A percentile compares a stretch with the other conserved stretches of the same genome.
Conservation (phyloP, 2,329 filamentous ascomycete genomes). For the Colletotrichum sp. region DNA sequence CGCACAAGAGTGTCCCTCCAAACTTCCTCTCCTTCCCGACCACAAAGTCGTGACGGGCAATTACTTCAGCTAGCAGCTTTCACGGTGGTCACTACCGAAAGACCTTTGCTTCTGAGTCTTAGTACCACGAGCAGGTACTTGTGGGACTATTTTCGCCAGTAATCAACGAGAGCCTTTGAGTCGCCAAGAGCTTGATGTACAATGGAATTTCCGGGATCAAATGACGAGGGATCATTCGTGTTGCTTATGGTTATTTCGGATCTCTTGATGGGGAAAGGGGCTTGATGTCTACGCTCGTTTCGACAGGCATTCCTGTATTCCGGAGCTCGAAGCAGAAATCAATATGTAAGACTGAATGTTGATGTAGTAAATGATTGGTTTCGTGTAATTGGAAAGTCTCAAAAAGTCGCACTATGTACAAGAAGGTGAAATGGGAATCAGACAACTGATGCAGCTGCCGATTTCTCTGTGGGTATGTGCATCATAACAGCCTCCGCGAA, state of each 20-base stretch:
- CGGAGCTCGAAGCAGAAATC: too few species aligned
- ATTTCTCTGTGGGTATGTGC: background rate
- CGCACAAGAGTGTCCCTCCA: background rate
- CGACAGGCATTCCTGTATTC: too few species aligned
- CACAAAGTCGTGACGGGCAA: background rate
- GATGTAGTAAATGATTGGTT: background rate
- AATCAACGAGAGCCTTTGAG: background rate
- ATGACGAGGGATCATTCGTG: too few species aligned
- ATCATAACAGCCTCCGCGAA: background rate
- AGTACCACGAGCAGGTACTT: background rate
- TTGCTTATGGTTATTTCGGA: too few species aligned
- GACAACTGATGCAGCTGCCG: background rate
- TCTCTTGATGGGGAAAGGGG: too few species aligned
- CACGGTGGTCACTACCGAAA: background rate
- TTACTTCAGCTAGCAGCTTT: background rate
- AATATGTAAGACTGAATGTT: background rate
- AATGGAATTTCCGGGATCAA: too few species aligned
- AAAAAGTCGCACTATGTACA: background rate
- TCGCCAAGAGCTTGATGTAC: background rate
- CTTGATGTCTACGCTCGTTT: too few species aligned
- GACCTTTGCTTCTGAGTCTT: background rate
- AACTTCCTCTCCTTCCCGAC: background rate
- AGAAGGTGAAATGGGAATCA: background rate
- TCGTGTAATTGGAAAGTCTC: background rate
- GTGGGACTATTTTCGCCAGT: background rate